Evolutionary conservation across 768 basidiomycete genomes (phyloP).

Genomic region (Lepiota subincarnata): DNA sequence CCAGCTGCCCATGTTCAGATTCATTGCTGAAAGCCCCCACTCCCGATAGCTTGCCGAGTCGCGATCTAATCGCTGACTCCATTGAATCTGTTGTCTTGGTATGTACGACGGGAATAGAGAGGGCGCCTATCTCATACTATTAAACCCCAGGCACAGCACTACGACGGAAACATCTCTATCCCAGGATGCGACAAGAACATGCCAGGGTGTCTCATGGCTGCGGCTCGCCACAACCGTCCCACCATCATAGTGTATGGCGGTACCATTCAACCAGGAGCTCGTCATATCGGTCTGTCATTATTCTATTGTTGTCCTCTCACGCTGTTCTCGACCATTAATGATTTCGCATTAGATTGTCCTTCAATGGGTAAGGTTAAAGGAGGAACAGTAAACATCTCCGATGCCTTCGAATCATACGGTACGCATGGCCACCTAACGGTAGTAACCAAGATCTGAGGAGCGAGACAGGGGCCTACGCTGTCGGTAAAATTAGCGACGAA

Average conservation of each 20-base stretch:
- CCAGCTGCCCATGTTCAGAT: neutral
- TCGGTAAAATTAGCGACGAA: constrained; percentile 76
- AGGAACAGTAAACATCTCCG: constrained; percentile 80
- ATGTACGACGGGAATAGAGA: constrained; percentile 53
- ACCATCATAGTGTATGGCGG: constrained; percentile 88
- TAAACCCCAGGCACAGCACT: constrained; percentile 67
- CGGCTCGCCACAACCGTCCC: constrained; percentile 81
- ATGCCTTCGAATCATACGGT: constrained; percentile 86
- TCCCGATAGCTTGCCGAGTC: constrained; percentile 63
- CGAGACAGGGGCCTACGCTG: constrained; percentile 60
- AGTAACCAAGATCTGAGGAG: neutral
- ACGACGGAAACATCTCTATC: constrained; percentile 82
- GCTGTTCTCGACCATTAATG: neutral
- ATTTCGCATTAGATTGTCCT: constrained; percentile 55
- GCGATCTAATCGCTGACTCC: constrained; percentile 87
- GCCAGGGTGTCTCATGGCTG: constrained; percentile 87
- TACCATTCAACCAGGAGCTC: constrained; percentile 72
- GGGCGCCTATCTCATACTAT: constrained; percentile 2
- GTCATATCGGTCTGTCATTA: constrained; percentile 52
- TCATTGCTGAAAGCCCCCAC: neutral
- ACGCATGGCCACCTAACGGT: constrained; percentile 3
- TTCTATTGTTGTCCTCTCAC: constrained; percentile 18
- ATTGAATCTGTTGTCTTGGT: constrained; percentile 52
- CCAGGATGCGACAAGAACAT: constrained; percentile 94
- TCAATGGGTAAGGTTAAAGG: constrained; percentile 74